These are phyloP conservation scores for Teunomyces stri DNA, from an alignment of 805 yeast genomes.

Conservation along the genomic window DNA sequence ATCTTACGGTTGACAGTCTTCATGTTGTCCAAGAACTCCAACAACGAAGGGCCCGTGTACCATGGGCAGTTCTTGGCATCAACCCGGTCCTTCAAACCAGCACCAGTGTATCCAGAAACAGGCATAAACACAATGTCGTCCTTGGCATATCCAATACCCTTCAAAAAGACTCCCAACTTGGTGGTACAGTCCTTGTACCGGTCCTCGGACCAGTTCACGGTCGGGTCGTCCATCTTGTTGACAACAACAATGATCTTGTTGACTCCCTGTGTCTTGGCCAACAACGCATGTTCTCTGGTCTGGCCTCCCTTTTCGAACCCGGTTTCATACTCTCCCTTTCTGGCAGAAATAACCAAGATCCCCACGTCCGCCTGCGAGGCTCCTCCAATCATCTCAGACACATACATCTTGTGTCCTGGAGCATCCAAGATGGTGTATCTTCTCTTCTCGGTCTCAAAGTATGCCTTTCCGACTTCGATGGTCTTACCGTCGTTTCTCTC, in stretches of 20 bases:
- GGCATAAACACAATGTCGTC: slow-evolving; percentile 93
- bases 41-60: slow-evolving; percentile 89
- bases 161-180: slow-evolving; percentile 74
- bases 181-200: slow-evolving; percentile 93
- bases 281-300: slow-evolving; percentile 94
- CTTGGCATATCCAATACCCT: slow-evolving; percentile 85
- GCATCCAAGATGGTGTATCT: slow-evolving; percentile 98
- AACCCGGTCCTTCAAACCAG: slow-evolving; percentile 88
- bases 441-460: slow-evolving; percentile 96
- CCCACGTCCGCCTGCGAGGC: slow-evolving; percentile 99
- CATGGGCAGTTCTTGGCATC: slow-evolving; percentile 74
- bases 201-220: slow-evolving; percentile 93
- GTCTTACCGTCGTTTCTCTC: slow-evolving; percentile 99
- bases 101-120: slow-evolving; percentile 97
- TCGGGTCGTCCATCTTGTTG: slow-evolving; percentile 98
- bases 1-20: slow-evolving; percentile 79
- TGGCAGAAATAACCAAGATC: slow-evolving; percentile 92
- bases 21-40: slow-evolving; percentile 86
- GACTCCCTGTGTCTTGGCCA: slow-evolving; percentile 98
- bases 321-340: slow-evolving; percentile 99
- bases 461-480: slow-evolving; percentile 97
- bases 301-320: slow-evolving; percentile 99
- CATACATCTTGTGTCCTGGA: slow-evolving; percentile 99
- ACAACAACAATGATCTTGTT: slow-evolving; percentile 90
- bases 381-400: slow-evolving; percentile 99